Evolutionary conservation across 176 grass and related monocot species (phyloP).

Genomic region (Saccharum spontaneum): DNA sequence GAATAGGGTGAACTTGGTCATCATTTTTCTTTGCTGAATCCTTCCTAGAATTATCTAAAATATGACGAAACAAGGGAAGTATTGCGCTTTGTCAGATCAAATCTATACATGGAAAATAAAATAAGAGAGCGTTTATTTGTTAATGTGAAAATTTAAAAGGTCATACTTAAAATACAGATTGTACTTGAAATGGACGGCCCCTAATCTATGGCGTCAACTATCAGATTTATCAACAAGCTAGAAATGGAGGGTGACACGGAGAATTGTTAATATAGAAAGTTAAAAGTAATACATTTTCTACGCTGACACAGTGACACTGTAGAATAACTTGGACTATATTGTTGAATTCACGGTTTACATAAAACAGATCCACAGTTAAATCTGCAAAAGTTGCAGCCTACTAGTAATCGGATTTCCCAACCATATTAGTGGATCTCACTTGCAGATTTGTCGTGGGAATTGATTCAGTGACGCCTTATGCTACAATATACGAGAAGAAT

Average conservation of each 20-base stretch:
- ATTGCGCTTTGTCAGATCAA: conserved; percentile 17
- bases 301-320: neutral
- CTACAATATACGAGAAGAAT: neutral
- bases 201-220: neutral
- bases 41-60: conserved; percentile 46
- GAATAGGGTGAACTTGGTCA: conserved; percentile 29
- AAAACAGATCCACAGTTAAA: conserved; percentile 11
- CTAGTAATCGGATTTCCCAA: neutral
- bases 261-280: neutral
- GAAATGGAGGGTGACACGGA: neutral
- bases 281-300: neutral
- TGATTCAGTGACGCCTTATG: neutral
- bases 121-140: neutral
- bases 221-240: neutral
- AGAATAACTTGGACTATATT: neutral
- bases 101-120: conserved; percentile 27
- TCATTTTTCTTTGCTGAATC: conserved; percentile 54
- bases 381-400: neutral
- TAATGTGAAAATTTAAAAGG: neutral
- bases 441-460: neutral
- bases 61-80: conserved; percentile 23
- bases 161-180: neutral
- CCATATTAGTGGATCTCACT: neutral
- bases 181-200: neutral
- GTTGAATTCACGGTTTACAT: neutral